Evolutionary conservation across 768 basidiomycete genomes (phyloP), one percentile per base, ranked within the genome.

Genomic region (Psilocybe azurescens): DNA sequence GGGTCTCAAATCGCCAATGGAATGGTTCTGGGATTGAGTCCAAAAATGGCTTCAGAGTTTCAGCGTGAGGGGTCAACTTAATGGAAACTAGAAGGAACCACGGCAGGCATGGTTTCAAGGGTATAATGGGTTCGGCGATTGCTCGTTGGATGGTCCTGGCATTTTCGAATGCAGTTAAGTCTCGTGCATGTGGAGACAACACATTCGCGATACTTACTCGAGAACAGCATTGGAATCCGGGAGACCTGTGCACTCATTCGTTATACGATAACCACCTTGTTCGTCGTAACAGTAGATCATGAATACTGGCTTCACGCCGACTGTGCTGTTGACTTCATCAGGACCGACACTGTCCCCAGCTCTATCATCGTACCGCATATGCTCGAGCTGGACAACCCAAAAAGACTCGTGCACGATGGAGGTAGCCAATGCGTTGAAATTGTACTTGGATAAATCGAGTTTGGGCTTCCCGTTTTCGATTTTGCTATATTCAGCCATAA

Each of bases 11-110:
- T 3, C 75, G 65, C 75, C 76, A 78, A 24, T 67, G 64, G 62
- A 79, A 77, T 11, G 77, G 77, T 7, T 64, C 53, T 3, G 78
- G 78, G n/a, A 79, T 72, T 0, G 76, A 74, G 56, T 79, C 75
- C 39, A 79, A 66, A 65, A 79, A 79, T n/a, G 75, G 74, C 20
- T 66, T 69, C 3, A 79, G 66, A 24, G 66, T 60, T 11, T 62
- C 44, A 9, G 65, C 57, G 53, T 77, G 75, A 30, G 68, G 71
- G 20, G 67, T 52, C 18, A 77, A 65, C 49, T 73, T 73, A 49
- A 70, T 66, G 1, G 75, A 72, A 20, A 77, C 52, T 5, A 77
- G 48, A 1, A 77, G 64, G 44, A 72, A 63, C 57, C 61, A 68
- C 2, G 77, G 77, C 1, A 77, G 70, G 33, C 59, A 58, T 5